Conservation (phyloP, 805 yeast species). For the Komagataella phaffii region DNA sequence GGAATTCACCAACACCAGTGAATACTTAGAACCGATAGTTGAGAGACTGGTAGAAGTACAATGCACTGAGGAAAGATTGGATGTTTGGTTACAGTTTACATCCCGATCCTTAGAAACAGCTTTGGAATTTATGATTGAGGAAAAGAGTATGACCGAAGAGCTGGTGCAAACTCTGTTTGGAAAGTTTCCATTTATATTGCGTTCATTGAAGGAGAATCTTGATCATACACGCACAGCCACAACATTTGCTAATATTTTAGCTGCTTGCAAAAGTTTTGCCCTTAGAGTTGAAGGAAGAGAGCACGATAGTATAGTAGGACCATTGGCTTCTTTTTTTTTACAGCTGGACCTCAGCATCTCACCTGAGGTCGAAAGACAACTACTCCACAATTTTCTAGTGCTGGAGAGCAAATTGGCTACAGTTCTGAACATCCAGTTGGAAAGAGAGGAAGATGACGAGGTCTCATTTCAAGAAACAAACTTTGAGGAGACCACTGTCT, state of each 20-base stretch:
- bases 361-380: background rate
- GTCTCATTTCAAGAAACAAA: slow-evolving; percentile 9
- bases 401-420: slow-evolving; percentile 34
- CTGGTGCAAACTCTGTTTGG: background rate
- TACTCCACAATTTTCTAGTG: slow-evolving; percentile 15
- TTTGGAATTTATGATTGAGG: background rate
- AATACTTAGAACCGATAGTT: background rate
- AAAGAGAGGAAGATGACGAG: slow-evolving; percentile 38
- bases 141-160: background rate
- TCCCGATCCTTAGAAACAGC: background rate
- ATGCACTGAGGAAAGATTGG: background rate
- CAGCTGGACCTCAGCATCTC: background rate
- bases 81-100: background rate
- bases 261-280: background rate
- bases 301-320: background rate
- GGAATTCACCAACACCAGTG: background rate
- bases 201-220: background rate
- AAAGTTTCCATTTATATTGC: background rate
- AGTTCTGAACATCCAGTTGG: slow-evolving; percentile 23
- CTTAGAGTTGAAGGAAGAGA: background rate
- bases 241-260: background rate
- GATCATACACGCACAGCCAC: background rate
- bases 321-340: background rate
- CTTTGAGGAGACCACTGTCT: slow-evolving; percentile 1
- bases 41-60: background rate